Evolutionary conservation across 2,329 filamentous ascomycete genomes (phyloP).

Genomic region (Aspergillus chevalieri): DNA sequence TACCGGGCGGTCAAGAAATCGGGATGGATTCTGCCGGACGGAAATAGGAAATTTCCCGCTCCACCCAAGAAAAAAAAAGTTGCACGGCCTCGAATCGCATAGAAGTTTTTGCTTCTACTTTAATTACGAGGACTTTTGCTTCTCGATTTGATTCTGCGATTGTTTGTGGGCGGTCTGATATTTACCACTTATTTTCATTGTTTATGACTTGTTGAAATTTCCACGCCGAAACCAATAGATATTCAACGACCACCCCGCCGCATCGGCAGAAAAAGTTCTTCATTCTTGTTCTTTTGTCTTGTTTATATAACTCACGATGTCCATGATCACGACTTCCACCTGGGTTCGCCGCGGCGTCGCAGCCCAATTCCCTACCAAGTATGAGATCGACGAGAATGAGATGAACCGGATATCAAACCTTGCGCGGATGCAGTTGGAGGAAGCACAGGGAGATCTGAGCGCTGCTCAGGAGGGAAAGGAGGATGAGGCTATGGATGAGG

Average conservation of each 20-base stretch:
- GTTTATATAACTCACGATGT: conserved; percentile 29
- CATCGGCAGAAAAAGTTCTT: neutral
- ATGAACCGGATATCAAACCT: conserved; percentile 69
- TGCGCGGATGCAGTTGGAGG: conserved; percentile 75
- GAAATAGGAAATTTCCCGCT: conserved; percentile 11
- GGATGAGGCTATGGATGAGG: conserved; percentile 15
- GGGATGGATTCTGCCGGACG: conserved; percentile 28
- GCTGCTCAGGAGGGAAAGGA: conserved; percentile 55
- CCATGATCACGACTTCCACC: conserved; percentile 68
- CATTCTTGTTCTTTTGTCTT: neutral
- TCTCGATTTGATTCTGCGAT: no score
- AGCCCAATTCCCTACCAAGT: conserved; percentile 68
- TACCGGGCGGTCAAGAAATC: conserved; percentile 21
- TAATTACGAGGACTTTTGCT: no score
- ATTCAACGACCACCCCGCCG: neutral
- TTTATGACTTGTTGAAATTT: neutral
- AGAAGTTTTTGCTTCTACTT: neutral
- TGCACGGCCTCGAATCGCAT: conserved; percentile 7
- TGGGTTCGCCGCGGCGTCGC: conserved; percentile 75
- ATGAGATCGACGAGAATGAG: conserved; percentile 68
- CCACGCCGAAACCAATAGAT: neutral
- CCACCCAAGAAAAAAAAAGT: conserved; percentile 17
- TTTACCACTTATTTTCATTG: neutral
- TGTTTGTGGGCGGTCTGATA: neutral
- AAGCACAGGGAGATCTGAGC: conserved; percentile 79